Evolutionary conservation across 148 eudicot species (phyloP).

Genomic region (Limonium bicolor): DNA sequence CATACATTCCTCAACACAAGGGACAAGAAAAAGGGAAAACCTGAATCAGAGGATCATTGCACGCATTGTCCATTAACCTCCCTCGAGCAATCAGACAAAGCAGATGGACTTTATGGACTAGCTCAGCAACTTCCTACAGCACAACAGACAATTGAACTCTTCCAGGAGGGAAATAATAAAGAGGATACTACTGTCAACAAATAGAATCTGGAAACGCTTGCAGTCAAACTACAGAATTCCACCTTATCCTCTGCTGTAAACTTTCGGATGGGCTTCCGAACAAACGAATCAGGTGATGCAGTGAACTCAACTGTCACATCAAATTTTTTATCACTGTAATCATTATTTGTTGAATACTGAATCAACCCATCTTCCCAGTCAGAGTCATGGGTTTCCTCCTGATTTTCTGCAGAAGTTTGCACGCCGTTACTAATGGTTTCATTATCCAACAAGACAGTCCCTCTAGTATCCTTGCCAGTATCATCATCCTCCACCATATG

Average conservation of each 20-base stretch:
- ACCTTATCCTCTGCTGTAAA: constrained; percentile 94
- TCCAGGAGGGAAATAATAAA: no score
- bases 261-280: constrained; percentile 47
- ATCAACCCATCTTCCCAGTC: constrained; percentile 81
- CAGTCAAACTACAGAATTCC: neutral
- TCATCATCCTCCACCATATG: constrained; percentile 6
- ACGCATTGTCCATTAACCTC: constrained; percentile 66
- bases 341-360: constrained; percentile 14
- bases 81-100: constrained; percentile 90
- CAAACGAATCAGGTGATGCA: constrained; percentile 35
- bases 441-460: neutral
- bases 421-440: constrained; percentile 6
- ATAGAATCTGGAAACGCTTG: neutral
- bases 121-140: constrained; percentile 67
- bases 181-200: neutral
- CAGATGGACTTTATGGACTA: constrained; percentile 80
- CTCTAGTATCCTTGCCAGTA: constrained; percentile 8
- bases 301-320: constrained; percentile 69
- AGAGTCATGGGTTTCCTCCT: constrained; percentile 29
- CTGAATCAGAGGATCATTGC: constrained; percentile 88
- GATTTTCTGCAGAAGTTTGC: constrained; percentile 7
- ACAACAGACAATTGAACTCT: neutral
- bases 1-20: no score
- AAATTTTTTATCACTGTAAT: constrained; percentile 7
- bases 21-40: constrained; percentile 14